Conservation (phyloP, 208 protist species). For the Trypanosoma vivax region DNA sequence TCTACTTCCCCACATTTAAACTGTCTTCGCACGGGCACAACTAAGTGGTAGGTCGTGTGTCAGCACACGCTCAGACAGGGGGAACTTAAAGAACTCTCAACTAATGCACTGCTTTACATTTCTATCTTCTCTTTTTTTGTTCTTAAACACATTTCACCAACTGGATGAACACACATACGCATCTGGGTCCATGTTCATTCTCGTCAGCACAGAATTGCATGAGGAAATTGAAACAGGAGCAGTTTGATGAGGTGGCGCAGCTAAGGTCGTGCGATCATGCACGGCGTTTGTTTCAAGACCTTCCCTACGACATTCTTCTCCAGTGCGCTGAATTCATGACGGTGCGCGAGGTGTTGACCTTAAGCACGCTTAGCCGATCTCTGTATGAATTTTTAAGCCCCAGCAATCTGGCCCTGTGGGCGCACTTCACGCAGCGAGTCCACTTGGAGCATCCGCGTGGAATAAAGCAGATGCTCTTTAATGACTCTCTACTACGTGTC, state of each 20-base stretch:
- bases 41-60: too few relatives aligned
- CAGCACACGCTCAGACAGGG: too few relatives aligned
- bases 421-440: constrained; percentile 18
- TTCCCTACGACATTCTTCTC: constrained; percentile 18
- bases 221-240: not conserved
- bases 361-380: constrained; percentile 15
- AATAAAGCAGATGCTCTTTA: constrained; percentile 9
- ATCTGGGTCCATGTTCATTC: too few relatives aligned
- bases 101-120: too few relatives aligned
- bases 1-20: not conserved
- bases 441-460: constrained; percentile 11
- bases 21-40: too few relatives aligned
- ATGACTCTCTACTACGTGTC: constrained; percentile 14
- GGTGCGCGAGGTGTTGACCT: constrained; percentile 13
- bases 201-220: too few relatives aligned
- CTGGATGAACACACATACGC: too few relatives aligned
- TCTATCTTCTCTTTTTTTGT: too few relatives aligned
- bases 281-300: constrained; percentile 4
- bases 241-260: not conserved
- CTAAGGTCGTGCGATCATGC: not conserved
- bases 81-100: too few relatives aligned
- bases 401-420: constrained; percentile 13
- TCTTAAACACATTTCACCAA: too few relatives aligned
- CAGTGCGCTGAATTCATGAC: constrained; percentile 11
- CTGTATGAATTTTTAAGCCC: constrained; percentile 2